Conservation (phyloP, 1,284 basidiomycete genomes). For the Marasmius sp. region DNA sequence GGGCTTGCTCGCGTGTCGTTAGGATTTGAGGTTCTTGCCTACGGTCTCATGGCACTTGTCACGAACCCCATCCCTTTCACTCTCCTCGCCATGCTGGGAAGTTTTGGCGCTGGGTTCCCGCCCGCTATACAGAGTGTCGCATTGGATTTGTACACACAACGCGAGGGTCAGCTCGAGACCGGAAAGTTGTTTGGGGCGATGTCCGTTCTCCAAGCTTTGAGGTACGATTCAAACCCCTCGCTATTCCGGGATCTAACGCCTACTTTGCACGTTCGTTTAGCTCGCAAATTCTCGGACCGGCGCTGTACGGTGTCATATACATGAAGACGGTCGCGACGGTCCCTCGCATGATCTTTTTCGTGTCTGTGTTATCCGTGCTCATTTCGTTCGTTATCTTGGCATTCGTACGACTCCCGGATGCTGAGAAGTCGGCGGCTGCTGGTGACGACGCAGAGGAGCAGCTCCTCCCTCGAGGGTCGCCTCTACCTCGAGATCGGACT, state of each 20-base stretch:
- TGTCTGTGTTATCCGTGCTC: conserved; percentile 35
- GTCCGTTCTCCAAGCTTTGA: conserved; percentile 65
- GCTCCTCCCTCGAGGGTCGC: neutral
- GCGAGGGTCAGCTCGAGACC: conserved; percentile 46
- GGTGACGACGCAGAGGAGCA: conserved; percentile 15
- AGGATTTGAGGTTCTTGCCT: conserved; percentile 56
- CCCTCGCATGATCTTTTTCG: conserved; percentile 57
- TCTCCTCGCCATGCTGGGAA: conserved; percentile 40
- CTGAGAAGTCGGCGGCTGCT: conserved; percentile 1
- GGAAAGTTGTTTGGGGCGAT: conserved; percentile 73
- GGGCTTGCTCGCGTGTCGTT: conserved; percentile 58
- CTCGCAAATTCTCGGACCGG: conserved; percentile 56
- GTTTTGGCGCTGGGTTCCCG: conserved; percentile 58
- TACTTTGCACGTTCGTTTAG: conserved; percentile 25
- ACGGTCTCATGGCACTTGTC: conserved; percentile 49
- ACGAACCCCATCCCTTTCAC: conserved; percentile 46
- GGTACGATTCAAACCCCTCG: conserved; percentile 38
- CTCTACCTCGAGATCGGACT: conserved; percentile 13
- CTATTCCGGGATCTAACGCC: neutral
- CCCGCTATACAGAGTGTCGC: conserved; percentile 70
- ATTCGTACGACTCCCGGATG: conserved; percentile 44
- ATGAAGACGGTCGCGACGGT: conserved; percentile 58
- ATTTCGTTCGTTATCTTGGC: conserved; percentile 43
- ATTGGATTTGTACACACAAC: conserved; percentile 55
- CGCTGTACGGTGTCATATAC: conserved; percentile 60